A percentile compares a stretch with the other conserved stretches of the same genome.
phyloP scores from a whole-genome alignment of 305 asterid species.

The Fraxinus paxiana region DNA sequence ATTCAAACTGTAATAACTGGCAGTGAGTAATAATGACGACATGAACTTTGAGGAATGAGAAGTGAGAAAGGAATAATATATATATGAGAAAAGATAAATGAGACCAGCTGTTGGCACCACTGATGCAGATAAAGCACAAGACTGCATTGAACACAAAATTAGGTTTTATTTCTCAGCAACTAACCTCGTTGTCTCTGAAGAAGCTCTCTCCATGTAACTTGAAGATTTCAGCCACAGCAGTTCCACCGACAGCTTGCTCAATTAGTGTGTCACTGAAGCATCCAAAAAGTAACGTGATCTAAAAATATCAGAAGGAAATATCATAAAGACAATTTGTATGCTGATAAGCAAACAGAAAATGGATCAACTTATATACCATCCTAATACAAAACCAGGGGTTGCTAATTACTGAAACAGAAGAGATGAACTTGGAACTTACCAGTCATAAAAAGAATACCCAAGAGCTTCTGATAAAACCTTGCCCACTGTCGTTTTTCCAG shows the following conservation, averaged over 20 bases:
- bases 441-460: constrained; percentile 77
- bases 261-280: constrained; percentile 64
- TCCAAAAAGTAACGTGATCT: constrained; percentile 20
- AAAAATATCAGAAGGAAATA: constrained; percentile 8
- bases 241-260: constrained; percentile 72
- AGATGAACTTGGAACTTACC: constrained; percentile 41
- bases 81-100: neutral
- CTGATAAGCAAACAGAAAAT: constrained; percentile 7
- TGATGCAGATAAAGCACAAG: neutral
- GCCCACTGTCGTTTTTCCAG: constrained; percentile 95
- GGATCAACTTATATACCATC: neutral
- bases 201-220: constrained; percentile 64
- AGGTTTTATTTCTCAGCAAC: constrained; percentile 13
- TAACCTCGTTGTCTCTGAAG: constrained; percentile 87
- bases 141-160: neutral
- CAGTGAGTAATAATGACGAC: neutral
- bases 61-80: neutral
- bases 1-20: neutral
- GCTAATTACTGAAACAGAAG: constrained; percentile 8
- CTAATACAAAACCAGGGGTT: neutral
- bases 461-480: constrained; percentile 72
- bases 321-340: neutral
- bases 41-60: neutral
- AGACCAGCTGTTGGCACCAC: neutral
- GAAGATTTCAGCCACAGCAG: constrained; percentile 76